A percentile compares a stretch with the other conserved stretches of the same genome.
phyloP scores from a whole-genome alignment of 2,329 filamentous ascomycete species.

The Drechslerella dactyloides region DNA sequence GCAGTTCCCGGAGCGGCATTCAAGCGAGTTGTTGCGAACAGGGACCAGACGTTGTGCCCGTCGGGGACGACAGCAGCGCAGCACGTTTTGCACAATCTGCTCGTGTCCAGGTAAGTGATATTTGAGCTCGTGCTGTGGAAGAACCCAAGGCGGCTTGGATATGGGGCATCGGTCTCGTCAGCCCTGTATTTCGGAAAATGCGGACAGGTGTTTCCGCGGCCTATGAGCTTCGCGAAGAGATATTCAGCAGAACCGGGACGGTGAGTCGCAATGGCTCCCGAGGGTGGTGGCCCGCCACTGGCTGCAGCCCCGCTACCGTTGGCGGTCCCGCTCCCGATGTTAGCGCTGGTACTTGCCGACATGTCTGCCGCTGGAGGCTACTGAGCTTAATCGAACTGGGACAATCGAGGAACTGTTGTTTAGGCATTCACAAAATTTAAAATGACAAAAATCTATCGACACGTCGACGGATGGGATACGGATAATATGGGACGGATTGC shows the following conservation, averaged over 20 bases:
- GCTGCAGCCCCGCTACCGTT: background rate
- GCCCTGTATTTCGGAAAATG: slow-evolving; percentile 16
- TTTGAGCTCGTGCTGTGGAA: slow-evolving; percentile 7
- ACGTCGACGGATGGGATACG: no score
- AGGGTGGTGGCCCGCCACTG: background rate
- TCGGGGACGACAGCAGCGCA: slow-evolving; percentile 6
- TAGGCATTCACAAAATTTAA: background rate
- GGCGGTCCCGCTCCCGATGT: background rate
- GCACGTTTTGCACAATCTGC: slow-evolving; percentile 15
- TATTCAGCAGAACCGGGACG: slow-evolving; percentile 10
- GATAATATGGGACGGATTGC: no score
- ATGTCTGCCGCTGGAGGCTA: background rate
- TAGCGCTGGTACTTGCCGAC: slow-evolving; percentile 3
- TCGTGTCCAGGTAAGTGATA: slow-evolving; percentile 22
- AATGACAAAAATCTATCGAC: no score
- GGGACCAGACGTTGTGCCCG: slow-evolving; percentile 15
- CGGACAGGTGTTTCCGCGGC: slow-evolving; percentile 10
- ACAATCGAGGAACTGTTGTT: background rate
- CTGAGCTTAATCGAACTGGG: background rate
- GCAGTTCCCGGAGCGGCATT: background rate
- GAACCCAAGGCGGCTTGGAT: slow-evolving; percentile 15
- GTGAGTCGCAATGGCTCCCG: background rate
- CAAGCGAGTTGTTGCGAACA: background rate
- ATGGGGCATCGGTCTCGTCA: slow-evolving; percentile 10
- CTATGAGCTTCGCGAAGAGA: slow-evolving; percentile 12